A percentile compares a stretch with the other conserved stretches of the same genome.
phyloP scores from a whole-genome alignment of 805 yeast species.

The Wickerhamiella shivajii region DNA sequence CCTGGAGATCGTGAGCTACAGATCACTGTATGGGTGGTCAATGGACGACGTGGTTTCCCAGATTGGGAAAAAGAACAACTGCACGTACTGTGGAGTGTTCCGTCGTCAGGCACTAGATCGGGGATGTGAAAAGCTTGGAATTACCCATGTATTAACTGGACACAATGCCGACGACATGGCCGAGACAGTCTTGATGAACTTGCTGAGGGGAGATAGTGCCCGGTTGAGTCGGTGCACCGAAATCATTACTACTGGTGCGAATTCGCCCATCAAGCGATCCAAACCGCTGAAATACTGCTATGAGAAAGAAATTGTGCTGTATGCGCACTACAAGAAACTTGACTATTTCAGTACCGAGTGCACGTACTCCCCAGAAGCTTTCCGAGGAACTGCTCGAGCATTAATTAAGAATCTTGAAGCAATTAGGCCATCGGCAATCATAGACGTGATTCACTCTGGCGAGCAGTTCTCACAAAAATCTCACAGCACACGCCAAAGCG shows the following conservation, averaged over 20 bases:
- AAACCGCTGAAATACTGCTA: slow-evolving; percentile 94
- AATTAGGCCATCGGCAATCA: slow-evolving; percentile 79
- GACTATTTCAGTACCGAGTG: slow-evolving; percentile 97
- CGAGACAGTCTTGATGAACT: slow-evolving; percentile 90
- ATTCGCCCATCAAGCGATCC: slow-evolving; percentile 78
- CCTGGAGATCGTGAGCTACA: slow-evolving; percentile 66
- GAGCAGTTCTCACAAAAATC: slow-evolving; percentile 30
- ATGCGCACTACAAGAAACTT: slow-evolving; percentile 89
- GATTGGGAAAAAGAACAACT: slow-evolving; percentile 84
- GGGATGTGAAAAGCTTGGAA: slow-evolving; percentile 78
- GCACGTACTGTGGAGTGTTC: slow-evolving; percentile 96
- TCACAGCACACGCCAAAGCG: slow-evolving; percentile 13
- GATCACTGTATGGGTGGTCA: slow-evolving; percentile 88
- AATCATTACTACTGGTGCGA: slow-evolving; percentile 67
- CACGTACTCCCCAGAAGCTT: slow-evolving; percentile 96
- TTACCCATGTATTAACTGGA: slow-evolving; percentile 89
- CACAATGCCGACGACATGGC: slow-evolving; percentile 99
- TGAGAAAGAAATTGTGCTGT: slow-evolving; percentile 92
- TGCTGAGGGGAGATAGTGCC: slow-evolving; percentile 90
- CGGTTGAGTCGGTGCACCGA: slow-evolving; percentile 78
- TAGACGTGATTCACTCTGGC: slow-evolving; percentile 90
- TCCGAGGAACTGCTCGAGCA: slow-evolving; percentile 92
- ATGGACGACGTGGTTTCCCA: slow-evolving; percentile 96
- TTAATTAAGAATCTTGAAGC: slow-evolving; percentile 81
- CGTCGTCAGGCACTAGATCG: slow-evolving; percentile 93